These are phyloP conservation scores for Lichtheimia corymbifera DNA, from an alignment of 371 early-diverging fungal genomes.

Conservation along the genomic window DNA sequence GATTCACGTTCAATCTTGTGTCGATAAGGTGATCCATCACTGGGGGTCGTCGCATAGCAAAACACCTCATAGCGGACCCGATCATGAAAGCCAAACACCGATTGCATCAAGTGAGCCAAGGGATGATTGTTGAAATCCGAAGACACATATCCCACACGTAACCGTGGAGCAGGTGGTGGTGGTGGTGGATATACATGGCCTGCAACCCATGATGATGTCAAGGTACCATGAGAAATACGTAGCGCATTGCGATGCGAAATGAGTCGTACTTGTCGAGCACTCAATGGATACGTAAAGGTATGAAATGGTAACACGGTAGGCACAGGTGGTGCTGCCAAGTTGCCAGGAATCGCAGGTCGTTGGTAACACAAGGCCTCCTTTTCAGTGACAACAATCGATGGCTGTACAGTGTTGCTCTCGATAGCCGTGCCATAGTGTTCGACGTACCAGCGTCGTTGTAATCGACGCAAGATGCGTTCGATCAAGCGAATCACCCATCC, in stretches of 20 bases:
- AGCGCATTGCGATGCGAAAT: constrained; percentile 87
- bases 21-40: constrained; percentile 81
- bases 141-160: constrained; percentile 86
- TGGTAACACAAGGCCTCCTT: constrained; percentile 46
- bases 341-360: constrained; percentile 64
- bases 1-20: constrained; percentile 79
- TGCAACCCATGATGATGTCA: constrained; percentile 71
- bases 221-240: constrained; percentile 71
- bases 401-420: constrained; percentile 4
- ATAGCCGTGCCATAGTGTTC: constrained; percentile 37
- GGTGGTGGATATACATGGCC: constrained; percentile 79
- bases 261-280: constrained; percentile 81
- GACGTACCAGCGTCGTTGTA: constrained; percentile 71
- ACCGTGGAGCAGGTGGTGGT: constrained; percentile 61
- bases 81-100: constrained; percentile 91
- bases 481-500: constrained; percentile 74
- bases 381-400: constrained; percentile 20
- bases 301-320: constrained; percentile 93
- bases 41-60: constrained; percentile 84
- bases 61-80: constrained; percentile 64
- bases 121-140: constrained; percentile 95
- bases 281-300: constrained; percentile 89
- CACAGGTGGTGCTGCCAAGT: constrained; percentile 64
- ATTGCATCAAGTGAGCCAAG: constrained; percentile 90
- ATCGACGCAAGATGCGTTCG: constrained; percentile 61